phyloP scores from a whole-genome alignment of 371 early-diverging fungal genomes.

The Choanephora cucurbitarum region DNA sequence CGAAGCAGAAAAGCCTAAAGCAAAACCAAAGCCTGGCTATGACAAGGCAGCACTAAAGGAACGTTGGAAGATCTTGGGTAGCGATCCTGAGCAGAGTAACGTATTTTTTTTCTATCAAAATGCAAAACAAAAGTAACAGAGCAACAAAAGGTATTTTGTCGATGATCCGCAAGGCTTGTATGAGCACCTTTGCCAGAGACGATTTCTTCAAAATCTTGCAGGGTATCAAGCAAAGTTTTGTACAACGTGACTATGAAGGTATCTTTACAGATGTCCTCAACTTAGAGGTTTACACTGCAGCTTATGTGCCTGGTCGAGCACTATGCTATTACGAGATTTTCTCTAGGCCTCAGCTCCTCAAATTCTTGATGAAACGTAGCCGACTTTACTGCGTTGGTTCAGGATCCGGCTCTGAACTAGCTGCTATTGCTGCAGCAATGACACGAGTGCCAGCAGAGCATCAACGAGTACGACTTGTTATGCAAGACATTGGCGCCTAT shows the following conservation, averaged over 20 bases:
- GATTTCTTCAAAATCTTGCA: conserved; percentile 68
- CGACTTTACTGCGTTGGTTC: conserved; percentile 75
- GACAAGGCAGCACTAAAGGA: conserved; percentile 40
- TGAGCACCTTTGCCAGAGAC: conserved; percentile 56
- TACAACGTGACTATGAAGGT: conserved; percentile 78
- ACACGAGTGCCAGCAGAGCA: conserved; percentile 48
- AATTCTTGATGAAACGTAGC: conserved; percentile 43
- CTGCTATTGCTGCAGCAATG: conserved; percentile 81
- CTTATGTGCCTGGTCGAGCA: conserved; percentile 85
- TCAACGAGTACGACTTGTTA: conserved; percentile 51
- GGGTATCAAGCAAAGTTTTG: conserved; percentile 79
- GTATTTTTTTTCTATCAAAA: background rate
- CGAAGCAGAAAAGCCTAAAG: background rate
- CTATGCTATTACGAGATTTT: conserved; percentile 85
- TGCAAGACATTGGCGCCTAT: conserved; percentile 81
- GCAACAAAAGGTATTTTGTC: conserved; percentile 59
- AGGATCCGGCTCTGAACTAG: conserved; percentile 87
- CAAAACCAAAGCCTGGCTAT: conserved; percentile 16
- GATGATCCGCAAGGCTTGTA: conserved; percentile 67
- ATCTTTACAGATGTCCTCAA: conserved; percentile 77
- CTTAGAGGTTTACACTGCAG: conserved; percentile 81
- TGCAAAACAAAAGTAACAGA: conserved; percentile 2
- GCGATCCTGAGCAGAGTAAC: conserved; percentile 61
- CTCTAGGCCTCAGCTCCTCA: conserved; percentile 52
- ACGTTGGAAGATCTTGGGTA: conserved; percentile 42